A percentile compares a stretch with the other conserved stretches of the same genome.
Conservation (phyloP, 225 moss, liverwort and hornwort genomes). For the Anthoceros angustus region DNA sequence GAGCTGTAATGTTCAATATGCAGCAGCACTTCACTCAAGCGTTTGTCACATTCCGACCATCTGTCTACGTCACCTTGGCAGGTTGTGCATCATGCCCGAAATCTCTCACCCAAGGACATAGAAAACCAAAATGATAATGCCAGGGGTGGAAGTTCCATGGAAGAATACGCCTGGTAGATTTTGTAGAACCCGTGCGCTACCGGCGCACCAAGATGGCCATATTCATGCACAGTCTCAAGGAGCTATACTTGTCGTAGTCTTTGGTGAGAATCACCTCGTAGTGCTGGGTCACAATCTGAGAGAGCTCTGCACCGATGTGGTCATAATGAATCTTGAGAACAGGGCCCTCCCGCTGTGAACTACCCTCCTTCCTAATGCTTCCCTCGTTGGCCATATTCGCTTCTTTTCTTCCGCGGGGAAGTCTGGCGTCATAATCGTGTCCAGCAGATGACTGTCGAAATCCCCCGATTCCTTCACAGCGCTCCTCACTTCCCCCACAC, state of each 20-base stretch:
- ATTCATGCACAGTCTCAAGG: background rate
- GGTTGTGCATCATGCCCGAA: too few relatives aligned
- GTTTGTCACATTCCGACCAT: too few relatives aligned
- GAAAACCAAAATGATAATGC: too few relatives aligned
- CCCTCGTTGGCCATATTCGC: background rate
- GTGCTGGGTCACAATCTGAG: background rate
- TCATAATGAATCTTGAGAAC: conserved; percentile 4
- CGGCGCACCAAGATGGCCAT: background rate
- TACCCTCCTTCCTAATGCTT: background rate
- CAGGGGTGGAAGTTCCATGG: too few relatives aligned
- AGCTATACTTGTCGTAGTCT: background rate
- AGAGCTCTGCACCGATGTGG: background rate
- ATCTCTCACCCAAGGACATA: too few relatives aligned
- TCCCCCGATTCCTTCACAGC: conserved; percentile 16
- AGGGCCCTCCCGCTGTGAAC: background rate
- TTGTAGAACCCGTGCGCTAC: too few relatives aligned
- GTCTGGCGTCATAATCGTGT: background rate
- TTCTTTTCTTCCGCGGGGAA: background rate
- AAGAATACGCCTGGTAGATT: too few relatives aligned
- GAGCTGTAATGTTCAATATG: too few relatives aligned
- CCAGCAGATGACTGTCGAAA: conserved; percentile 15
- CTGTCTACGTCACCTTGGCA: too few relatives aligned
- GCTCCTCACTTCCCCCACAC: conserved; percentile 21
- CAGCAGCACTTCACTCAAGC: too few relatives aligned
- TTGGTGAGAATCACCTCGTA: background rate